phyloP scores from a whole-genome alignment of 1,284 basidiomycete genomes.

The Dichomitus squalens region DNA sequence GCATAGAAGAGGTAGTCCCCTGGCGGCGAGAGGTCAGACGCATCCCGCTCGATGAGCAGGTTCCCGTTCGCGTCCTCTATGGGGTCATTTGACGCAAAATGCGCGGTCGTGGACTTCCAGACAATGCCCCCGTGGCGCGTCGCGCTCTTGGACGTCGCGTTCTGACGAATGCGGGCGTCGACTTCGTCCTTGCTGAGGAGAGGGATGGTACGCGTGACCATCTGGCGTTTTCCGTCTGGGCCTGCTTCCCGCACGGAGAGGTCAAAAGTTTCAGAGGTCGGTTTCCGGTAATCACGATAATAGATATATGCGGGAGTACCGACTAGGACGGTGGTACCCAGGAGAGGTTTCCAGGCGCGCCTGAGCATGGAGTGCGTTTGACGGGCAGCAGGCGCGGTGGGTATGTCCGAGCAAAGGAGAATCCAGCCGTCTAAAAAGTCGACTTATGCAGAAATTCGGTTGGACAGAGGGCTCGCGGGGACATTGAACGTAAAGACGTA shows the following conservation, averaged over 20 bases:
- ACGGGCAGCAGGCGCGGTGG: background rate
- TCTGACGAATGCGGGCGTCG: slow-evolving; percentile 60
- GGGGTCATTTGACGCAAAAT: slow-evolving; percentile 83
- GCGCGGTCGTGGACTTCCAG: slow-evolving; percentile 80
- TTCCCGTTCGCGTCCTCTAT: slow-evolving; percentile 87
- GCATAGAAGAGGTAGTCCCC: slow-evolving; percentile 84
- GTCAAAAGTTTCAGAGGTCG: slow-evolving; percentile 49
- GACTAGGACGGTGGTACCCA: slow-evolving; percentile 48
- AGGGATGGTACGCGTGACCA: slow-evolving; percentile 53
- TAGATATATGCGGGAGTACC: slow-evolving; percentile 55
- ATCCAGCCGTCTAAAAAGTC: background rate
- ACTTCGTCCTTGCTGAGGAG: slow-evolving; percentile 60
- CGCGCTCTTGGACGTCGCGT: slow-evolving; percentile 49
- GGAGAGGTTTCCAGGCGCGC: slow-evolving; percentile 66
- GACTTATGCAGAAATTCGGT: background rate
- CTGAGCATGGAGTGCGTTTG: slow-evolving; percentile 50
- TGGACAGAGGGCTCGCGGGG: background rate
- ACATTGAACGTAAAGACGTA: background rate
- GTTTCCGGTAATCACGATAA: slow-evolving; percentile 40
- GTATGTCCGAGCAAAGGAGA: background rate
- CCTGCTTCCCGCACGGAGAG: slow-evolving; percentile 55
- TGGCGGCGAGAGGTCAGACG: slow-evolving; percentile 52
- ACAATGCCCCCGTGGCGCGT: slow-evolving; percentile 52
- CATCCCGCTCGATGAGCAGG: slow-evolving; percentile 69
- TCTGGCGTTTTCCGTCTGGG: slow-evolving; percentile 60